phyloP scores from a whole-genome alignment of 2,329 filamentous ascomycete species.

The Ceratocystis cacaofunesta region DNA sequence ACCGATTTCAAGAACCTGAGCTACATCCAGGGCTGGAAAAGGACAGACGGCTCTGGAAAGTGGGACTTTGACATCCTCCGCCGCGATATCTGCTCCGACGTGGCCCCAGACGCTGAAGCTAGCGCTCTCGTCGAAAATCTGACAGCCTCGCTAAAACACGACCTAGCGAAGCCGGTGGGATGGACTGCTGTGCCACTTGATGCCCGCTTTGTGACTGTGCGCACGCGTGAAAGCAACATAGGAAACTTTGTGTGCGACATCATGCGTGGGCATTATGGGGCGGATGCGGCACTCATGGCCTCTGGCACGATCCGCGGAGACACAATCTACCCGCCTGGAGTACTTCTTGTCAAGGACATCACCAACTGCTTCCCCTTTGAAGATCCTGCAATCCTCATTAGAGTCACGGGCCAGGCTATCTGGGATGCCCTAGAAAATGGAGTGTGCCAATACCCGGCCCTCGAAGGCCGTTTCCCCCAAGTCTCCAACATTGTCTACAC shows the following conservation, averaged over 20 bases:
- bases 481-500: slow-evolving; percentile 69
- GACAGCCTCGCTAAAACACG: slow-evolving; percentile 57
- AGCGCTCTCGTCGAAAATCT: slow-evolving; percentile 32
- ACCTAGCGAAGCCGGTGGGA: slow-evolving; percentile 68
- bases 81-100: slow-evolving; percentile 54
- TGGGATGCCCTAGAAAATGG: slow-evolving; percentile 73
- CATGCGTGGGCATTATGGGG: slow-evolving; percentile 68
- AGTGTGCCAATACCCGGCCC: slow-evolving; percentile 63
- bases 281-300: slow-evolving; percentile 74
- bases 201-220: slow-evolving; percentile 70
- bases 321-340: slow-evolving; percentile 71
- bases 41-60: slow-evolving; percentile 25
- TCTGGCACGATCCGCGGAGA: slow-evolving; percentile 77
- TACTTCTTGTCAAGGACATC: slow-evolving; percentile 66
- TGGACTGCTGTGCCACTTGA: slow-evolving; percentile 74
- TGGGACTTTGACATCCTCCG: slow-evolving; percentile 72
- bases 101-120: slow-evolving; percentile 28
- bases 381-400: slow-evolving; percentile 69
- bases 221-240: slow-evolving; percentile 63
- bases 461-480: slow-evolving; percentile 69
- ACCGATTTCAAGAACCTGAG: slow-evolving; percentile 87
- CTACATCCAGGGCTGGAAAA: slow-evolving; percentile 58
- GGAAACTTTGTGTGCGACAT: slow-evolving; percentile 87
- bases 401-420: slow-evolving; percentile 55
- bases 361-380: slow-evolving; percentile 86